Conservation (phyloP, 345 rosid genomes). For the Nephelium lappaceum region DNA sequence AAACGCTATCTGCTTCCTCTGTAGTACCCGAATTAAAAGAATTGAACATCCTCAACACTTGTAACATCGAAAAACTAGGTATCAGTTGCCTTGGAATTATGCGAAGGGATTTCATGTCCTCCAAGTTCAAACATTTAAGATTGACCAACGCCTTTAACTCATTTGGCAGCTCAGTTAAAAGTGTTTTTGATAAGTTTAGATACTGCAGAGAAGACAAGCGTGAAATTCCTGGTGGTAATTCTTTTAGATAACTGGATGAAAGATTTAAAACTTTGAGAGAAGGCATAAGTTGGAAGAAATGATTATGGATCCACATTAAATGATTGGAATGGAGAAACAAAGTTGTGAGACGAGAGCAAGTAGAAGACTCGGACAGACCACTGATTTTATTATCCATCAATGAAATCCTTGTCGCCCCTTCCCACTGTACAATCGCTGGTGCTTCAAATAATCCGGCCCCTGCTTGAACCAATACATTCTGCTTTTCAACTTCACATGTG, state of each 20-base stretch:
- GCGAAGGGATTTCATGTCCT: constrained; percentile 3
- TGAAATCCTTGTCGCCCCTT: constrained; percentile 15
- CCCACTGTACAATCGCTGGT: constrained; percentile 21
- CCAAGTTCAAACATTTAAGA: constrained; percentile 28
- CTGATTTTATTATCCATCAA: not conserved
- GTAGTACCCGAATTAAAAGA: fast-evolving
- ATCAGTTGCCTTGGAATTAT: constrained; percentile 16
- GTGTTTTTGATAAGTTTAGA: constrained; percentile 29
- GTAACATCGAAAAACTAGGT: not conserved
- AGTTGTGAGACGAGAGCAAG: constrained; percentile 30
- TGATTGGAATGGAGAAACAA: constrained; percentile 14
- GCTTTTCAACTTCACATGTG: constrained; percentile 1
- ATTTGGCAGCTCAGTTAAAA: constrained; percentile 21
- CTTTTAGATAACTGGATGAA: constrained; percentile 18
- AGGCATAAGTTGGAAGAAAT: constrained; percentile 20
- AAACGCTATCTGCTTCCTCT: not conserved
- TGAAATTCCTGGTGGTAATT: constrained; percentile 25
- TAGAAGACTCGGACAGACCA: not conserved
- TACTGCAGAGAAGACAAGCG: constrained; percentile 7
- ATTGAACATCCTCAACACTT: constrained; percentile 13
- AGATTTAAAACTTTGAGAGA: constrained; percentile 31
- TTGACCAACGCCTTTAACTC: constrained; percentile 25
- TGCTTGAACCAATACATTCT: constrained; percentile 21
- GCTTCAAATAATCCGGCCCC: constrained; percentile 5
- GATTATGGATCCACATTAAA: not conserved